phyloP scores from a whole-genome alignment of 208 protist genomes.

The Leishmania turanica region DNA sequence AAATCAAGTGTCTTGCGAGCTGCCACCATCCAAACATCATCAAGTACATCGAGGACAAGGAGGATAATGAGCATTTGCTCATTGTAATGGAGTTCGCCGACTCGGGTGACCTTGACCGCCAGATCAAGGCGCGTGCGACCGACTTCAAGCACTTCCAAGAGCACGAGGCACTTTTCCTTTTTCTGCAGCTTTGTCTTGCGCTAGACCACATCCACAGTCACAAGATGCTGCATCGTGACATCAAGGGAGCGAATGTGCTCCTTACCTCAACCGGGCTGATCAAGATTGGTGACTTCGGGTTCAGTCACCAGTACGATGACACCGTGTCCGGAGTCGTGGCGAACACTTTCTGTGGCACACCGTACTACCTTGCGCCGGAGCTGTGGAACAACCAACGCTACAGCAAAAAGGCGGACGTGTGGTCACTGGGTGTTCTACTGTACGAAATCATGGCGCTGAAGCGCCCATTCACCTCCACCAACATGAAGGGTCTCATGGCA shows the following conservation, averaged over 20 bases:
- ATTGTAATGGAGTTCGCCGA: constrained; percentile 92
- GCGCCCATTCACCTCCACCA: constrained; percentile 75
- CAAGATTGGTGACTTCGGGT: constrained; percentile 93
- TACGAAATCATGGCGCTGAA: constrained; percentile 86
- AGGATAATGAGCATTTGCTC: constrained; percentile 77
- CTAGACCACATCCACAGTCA: constrained; percentile 90
- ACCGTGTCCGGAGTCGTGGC: constrained; percentile 88
- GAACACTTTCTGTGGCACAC: constrained; percentile 78
- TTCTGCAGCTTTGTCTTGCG: constrained; percentile 84
- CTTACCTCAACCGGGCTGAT: constrained; percentile 87
- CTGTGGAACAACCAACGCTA: constrained; percentile 90
- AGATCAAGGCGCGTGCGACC: constrained; percentile 68
- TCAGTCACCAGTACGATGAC: constrained; percentile 89
- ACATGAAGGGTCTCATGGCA: constrained; percentile 85
- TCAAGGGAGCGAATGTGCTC: constrained; percentile 91
- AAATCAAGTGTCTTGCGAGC: constrained; percentile 87
- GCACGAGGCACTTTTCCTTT: constrained; percentile 86
- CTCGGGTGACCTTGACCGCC: constrained; percentile 82
- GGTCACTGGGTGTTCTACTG: constrained; percentile 77
- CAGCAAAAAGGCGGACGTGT: constrained; percentile 89
- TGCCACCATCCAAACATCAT: constrained; percentile 89
- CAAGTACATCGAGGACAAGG: constrained; percentile 83
- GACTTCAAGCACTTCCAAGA: constrained; percentile 80
- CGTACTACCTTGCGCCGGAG: constrained; percentile 90
- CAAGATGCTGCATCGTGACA: constrained; percentile 92